Evolutionary conservation across 1,284 basidiomycete species (phyloP).

Genomic region (Polyporus tsugae): DNA sequence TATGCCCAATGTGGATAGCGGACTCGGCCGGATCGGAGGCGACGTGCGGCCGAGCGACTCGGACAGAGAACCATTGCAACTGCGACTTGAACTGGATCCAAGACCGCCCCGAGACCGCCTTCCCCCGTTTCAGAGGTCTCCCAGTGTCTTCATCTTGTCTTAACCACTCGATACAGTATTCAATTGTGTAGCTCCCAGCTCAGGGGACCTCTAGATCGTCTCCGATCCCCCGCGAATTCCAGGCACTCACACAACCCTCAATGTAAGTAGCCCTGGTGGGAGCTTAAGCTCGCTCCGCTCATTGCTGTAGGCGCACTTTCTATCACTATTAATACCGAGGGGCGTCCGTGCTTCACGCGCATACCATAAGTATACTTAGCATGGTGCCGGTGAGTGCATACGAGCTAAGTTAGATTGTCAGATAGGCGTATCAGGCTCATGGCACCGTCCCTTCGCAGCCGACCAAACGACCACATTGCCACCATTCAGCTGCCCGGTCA

Average conservation of each 20-base stretch:
- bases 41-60: background rate
- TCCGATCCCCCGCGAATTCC: background rate
- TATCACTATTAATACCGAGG: background rate
- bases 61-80: too few species aligned
- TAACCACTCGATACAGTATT: background rate
- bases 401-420: background rate
- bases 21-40: background rate
- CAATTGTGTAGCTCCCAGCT: background rate
- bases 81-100: background rate
- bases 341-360: background rate
- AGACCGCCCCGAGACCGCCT: background rate
- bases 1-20: background rate
- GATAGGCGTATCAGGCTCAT: conserved; percentile 26
- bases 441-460: conserved; percentile 19
- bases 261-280: background rate
- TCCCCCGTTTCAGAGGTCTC: background rate
- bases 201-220: background rate
- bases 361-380: background rate
- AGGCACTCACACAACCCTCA: background rate
- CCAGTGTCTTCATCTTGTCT: background rate
- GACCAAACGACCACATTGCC: conserved; percentile 14
- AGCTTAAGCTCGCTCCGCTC: background rate
- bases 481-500: conserved; percentile 12
- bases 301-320: background rate
- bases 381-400: background rate